A percentile compares a stretch with the other conserved stretches of the same genome.
Evolutionary conservation across 1,284 basidiomycete genomes (phyloP).

Genomic region (Ganoderma leucocontextum): DNA sequence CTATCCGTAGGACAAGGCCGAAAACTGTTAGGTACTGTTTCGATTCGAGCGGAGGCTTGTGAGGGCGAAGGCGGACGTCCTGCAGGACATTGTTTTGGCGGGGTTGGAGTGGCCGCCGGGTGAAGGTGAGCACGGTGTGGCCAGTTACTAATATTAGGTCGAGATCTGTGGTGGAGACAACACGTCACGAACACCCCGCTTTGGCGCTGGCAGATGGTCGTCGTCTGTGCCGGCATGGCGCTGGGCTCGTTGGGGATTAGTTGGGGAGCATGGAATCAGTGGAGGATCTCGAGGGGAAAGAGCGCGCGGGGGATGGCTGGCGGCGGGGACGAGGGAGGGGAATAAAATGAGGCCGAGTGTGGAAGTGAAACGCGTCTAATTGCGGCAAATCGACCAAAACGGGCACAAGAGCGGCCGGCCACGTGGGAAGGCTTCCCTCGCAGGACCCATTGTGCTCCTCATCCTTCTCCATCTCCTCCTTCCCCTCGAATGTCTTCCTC

Average conservation of each 20-base stretch:
- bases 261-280: neutral
- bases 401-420: conserved; percentile 34
- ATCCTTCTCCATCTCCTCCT: conserved; percentile 12
- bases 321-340: conserved; percentile 2
- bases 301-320: neutral
- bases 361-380: conserved; percentile 5
- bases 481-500: conserved; percentile 25
- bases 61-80: neutral
- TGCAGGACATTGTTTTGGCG: neutral
- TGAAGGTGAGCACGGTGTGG: neutral
- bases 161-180: conserved; percentile 6
- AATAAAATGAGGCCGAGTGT: neutral
- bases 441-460: conserved; percentile 16
- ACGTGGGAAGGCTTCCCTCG: conserved; percentile 28
- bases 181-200: neutral
- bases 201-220: neutral
- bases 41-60: neutral
- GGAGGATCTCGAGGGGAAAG: neutral
- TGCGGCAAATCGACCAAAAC: conserved; percentile 15
- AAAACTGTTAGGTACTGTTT: neutral
- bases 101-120: neutral
- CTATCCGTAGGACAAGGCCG: neutral
- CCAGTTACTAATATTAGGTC: neutral
- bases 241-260: neutral
- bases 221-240: neutral